Conservation (phyloP, 495 filamentous ascomycete species). For the Darksidea phi region DNA sequence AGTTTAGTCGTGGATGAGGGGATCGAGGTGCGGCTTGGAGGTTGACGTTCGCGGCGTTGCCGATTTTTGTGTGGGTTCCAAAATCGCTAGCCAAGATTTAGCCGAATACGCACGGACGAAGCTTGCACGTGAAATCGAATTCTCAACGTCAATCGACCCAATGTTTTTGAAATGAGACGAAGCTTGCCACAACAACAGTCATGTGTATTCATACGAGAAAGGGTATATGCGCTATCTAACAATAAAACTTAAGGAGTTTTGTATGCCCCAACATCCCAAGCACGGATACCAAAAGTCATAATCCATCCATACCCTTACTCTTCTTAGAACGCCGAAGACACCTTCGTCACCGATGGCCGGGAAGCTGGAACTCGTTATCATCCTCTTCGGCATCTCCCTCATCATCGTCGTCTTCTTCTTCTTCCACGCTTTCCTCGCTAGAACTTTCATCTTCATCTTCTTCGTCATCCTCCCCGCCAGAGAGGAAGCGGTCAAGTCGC, state of each 20-base stretch:
- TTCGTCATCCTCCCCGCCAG: conserved; percentile 34
- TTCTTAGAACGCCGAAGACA: not conserved
- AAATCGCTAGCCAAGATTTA: conserved; percentile 10
- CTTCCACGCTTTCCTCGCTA: conserved; percentile 33
- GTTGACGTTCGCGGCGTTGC: conserved; percentile 5
- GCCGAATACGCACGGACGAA: not conserved
- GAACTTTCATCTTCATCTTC: conserved; percentile 33
- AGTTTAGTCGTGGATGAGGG: not conserved
- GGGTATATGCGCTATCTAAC: not conserved
- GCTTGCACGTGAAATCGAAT: not conserved
- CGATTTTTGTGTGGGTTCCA: conserved; percentile 16
- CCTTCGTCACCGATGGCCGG: conserved; percentile 27
- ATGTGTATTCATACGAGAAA: not conserved
- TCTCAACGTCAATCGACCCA: no score
- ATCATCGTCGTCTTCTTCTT: conserved; percentile 34
- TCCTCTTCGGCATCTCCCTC: conserved; percentile 37
- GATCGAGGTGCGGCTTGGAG: conserved; percentile 4
- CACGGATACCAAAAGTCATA: not conserved
- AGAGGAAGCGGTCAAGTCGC: conserved; percentile 17
- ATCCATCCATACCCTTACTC: not conserved
- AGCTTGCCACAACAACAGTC: no score
- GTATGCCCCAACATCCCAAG: not conserved
- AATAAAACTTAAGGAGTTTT: not conserved
- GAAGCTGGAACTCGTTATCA: conserved; percentile 34
- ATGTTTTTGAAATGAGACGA: no score